Conservation (phyloP, 176 grass and related monocot genomes). For the Cenchrus purpureus region DNA sequence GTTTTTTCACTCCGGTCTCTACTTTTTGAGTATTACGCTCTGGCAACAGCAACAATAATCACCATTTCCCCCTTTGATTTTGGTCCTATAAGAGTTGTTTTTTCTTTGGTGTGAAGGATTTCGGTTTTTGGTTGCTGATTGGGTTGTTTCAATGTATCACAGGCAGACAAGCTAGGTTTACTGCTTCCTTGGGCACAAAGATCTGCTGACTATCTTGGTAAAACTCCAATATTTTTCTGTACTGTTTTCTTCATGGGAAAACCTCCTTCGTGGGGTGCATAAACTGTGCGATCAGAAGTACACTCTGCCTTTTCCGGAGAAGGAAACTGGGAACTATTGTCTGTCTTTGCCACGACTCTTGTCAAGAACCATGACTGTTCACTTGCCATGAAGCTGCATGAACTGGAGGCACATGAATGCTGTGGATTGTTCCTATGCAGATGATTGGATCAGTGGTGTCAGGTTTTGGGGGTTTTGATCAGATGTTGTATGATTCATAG, state of each 20-base stretch:
- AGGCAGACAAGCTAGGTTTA: constrained; percentile 39
- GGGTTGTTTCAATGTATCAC: constrained; percentile 30
- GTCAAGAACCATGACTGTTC: constrained; percentile 22
- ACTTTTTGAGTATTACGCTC: background rate
- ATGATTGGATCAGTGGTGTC: constrained; percentile 33
- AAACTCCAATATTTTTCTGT: constrained; percentile 5
- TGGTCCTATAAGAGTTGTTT: background rate
- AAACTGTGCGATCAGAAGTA: background rate
- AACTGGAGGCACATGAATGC: constrained; percentile 16
- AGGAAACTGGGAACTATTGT: constrained; percentile 5
- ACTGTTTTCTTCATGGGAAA: constrained; percentile 14
- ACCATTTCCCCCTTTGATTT: background rate
- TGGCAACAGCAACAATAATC: background rate
- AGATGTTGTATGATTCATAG: constrained; percentile 33
- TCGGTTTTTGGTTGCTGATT: constrained; percentile 21
- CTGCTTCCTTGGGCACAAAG: constrained; percentile 13
- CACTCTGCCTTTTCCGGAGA: constrained; percentile 1
- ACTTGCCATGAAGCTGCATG: constrained; percentile 26
- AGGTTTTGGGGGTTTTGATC: constrained; percentile 29
- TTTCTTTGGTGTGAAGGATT: constrained; percentile 11
- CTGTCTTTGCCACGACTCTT: background rate
- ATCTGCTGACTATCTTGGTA: constrained; percentile 12
- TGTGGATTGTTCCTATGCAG: constrained; percentile 15
- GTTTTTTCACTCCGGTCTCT: too few relatives aligned
- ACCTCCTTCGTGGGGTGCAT: constrained; percentile 30